These are phyloP conservation scores for Talaromyces islandicus DNA, from an alignment of 2,329 filamentous ascomycete genomes.

Conservation along the genomic window DNA sequence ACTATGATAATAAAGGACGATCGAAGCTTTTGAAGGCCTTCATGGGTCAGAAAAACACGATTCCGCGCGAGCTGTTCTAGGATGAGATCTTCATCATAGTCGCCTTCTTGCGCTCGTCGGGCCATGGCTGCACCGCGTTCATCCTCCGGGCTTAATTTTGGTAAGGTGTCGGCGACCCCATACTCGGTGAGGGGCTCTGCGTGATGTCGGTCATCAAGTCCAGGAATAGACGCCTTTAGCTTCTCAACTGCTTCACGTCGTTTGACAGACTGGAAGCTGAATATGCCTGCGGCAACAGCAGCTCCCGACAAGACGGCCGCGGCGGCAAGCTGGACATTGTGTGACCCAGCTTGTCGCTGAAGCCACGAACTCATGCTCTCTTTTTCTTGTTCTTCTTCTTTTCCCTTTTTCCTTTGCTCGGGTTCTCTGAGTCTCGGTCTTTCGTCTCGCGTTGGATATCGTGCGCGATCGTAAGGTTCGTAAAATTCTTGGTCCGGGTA, in stretches of 20 bases:
- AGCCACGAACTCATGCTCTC: constrained; percentile 39
- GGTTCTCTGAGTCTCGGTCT: not conserved
- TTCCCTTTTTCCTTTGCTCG: not conserved
- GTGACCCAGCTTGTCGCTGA: constrained; percentile 35
- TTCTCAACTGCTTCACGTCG: constrained; percentile 51
- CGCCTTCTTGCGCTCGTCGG: constrained; percentile 54
- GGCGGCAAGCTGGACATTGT: constrained; percentile 36
- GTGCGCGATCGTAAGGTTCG: constrained; percentile 3
- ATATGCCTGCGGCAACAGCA: constrained; percentile 45
- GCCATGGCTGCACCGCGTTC: constrained; percentile 54
- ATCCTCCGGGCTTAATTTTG: constrained; percentile 46
- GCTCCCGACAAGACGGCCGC: constrained; percentile 39
- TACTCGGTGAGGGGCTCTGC: constrained; percentile 50
- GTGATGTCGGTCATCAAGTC: constrained; percentile 45
- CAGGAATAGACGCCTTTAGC: constrained; percentile 57
- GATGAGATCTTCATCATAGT: constrained; percentile 73
- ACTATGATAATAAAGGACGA: constrained; percentile 81
- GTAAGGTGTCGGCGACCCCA: constrained; percentile 30
- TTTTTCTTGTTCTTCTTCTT: not conserved
- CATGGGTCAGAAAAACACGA: constrained; percentile 78
- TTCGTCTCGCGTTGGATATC: not conserved
- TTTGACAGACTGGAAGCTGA: constrained; percentile 52
- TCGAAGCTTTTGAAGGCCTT: constrained; percentile 73
- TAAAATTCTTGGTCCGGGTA: constrained; percentile 5
- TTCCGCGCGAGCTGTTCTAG: constrained; percentile 92